These are phyloP conservation scores for Aspergillus novoparasiticus DNA, from an alignment of 2,329 filamentous ascomycete genomes.

Conservation along the genomic window DNA sequence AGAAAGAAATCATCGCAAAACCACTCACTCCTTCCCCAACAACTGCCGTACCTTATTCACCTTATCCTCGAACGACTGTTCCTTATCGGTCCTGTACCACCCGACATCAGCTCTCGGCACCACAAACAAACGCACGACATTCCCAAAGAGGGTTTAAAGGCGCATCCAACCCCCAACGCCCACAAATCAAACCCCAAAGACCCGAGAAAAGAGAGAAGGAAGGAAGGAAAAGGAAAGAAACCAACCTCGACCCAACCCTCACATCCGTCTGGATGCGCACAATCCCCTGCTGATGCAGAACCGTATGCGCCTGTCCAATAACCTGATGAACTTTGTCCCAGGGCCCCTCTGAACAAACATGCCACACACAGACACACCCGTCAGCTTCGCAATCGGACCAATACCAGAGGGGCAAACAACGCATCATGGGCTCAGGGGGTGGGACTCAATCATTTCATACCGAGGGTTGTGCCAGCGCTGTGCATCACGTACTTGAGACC, in stretches of 20 bases:
- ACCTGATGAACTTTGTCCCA: conserved; percentile 87
- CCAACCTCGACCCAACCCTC: conserved; percentile 75
- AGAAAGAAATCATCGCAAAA: not conserved
- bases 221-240: conserved; percentile 18
- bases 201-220: not conserved
- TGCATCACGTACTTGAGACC: conserved; percentile 87
- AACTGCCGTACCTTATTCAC: conserved; percentile 63
- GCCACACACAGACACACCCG: not conserved
- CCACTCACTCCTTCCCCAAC: conserved; percentile 37
- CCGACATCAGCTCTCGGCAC: conserved; percentile 20
- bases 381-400: not conserved
- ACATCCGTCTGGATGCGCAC: conserved; percentile 87
- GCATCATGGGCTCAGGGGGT: not conserved
- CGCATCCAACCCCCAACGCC: not conserved
- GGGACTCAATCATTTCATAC: conserved; percentile 55
- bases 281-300: conserved; percentile 76
- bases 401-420: not conserved
- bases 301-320: conserved; percentile 81
- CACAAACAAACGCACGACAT: not conserved
- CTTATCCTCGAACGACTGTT: conserved; percentile 79
- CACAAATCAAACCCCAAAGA: not conserved
- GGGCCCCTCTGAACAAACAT: conserved; percentile 67
- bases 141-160: not conserved
- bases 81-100: conserved; percentile 73
- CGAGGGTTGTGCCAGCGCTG: conserved; percentile 88